phyloP scores from a whole-genome alignment of 1,139 yeast genomes.

The Magnusiomyces paraingens region DNA sequence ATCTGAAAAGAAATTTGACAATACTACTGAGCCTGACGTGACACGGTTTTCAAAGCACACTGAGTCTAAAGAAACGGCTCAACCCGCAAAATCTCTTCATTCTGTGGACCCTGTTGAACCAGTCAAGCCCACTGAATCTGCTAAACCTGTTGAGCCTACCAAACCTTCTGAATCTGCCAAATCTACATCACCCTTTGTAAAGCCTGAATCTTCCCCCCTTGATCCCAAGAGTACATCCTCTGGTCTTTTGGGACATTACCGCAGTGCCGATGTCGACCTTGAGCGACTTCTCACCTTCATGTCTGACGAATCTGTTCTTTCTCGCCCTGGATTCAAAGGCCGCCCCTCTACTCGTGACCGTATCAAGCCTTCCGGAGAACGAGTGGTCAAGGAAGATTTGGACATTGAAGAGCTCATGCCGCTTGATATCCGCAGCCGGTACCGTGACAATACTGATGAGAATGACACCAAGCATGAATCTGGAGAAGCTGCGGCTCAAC shows the following conservation, averaged over 20 bases:
- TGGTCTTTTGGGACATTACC: background rate
- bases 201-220: background rate
- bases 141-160: too few relatives aligned
- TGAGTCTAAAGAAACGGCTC: too few relatives aligned
- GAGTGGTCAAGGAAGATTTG: conserved; percentile 15
- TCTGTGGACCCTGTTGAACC: too few relatives aligned
- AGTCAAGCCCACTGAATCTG: too few relatives aligned
- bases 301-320: conserved; percentile 13
- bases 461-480: background rate
- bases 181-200: too few relatives aligned
- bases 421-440: background rate
- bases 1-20: conserved; percentile 8
- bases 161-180: too few relatives aligned
- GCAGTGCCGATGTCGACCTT: conserved; percentile 14
- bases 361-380: conserved; percentile 7
- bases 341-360: conserved; percentile 10
- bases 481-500: background rate
- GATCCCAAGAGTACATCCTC: conserved; percentile 14
- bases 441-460: background rate
- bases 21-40: background rate
- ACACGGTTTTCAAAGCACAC: too few relatives aligned
- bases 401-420: conserved; percentile 20
- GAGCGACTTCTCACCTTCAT: conserved; percentile 19
- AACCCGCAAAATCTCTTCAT: too few relatives aligned
- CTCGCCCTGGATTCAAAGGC: background rate